Evolutionary conservation across 2,329 filamentous ascomycete species (phyloP).

Genomic region (Lachnellula hyalina): DNA sequence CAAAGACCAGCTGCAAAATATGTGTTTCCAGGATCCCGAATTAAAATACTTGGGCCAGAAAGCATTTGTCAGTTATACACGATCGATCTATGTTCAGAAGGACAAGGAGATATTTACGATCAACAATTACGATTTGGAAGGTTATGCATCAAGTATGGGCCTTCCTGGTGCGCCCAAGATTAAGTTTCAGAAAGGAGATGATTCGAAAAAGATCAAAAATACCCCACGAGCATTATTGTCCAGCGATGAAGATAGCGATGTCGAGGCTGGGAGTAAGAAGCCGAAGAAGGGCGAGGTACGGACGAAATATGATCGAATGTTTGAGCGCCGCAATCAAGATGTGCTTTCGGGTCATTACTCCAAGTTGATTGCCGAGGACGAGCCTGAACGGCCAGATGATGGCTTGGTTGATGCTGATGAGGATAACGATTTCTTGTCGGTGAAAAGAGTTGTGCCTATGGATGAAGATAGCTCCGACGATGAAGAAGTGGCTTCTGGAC

Average conservation of each 20-base stretch:
- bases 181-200: slow-evolving; percentile 86
- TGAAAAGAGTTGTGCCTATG: slow-evolving; percentile 80
- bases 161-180: slow-evolving; percentile 89
- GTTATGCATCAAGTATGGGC: slow-evolving; percentile 77
- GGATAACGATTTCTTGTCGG: slow-evolving; percentile 78
- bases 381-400: slow-evolving; percentile 38
- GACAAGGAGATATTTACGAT: slow-evolving; percentile 91
- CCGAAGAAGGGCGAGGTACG: slow-evolving; percentile 66
- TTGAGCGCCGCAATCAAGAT: slow-evolving; percentile 93
- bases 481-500: slow-evolving; percentile 36
- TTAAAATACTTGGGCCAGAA: slow-evolving; percentile 95
- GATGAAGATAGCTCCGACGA: slow-evolving; percentile 48
- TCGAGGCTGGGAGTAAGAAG: slow-evolving; percentile 47
- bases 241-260: slow-evolving; percentile 55
- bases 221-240: slow-evolving; percentile 64
- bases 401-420: slow-evolving; percentile 53
- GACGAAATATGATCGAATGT: slow-evolving; percentile 98
- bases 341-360: slow-evolving; percentile 91
- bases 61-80: slow-evolving; percentile 85
- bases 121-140: slow-evolving; percentile 76
- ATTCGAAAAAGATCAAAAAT: slow-evolving; percentile 83
- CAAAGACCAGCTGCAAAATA: slow-evolving; percentile 78
- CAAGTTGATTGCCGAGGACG: slow-evolving; percentile 68
- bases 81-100: slow-evolving; percentile 79
- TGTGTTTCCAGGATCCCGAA: slow-evolving; percentile 93